Evolutionary conservation across 1,139 yeast genomes (phyloP), one percentile per base, ranked within the genome.

Genomic region (Saccharomyces pastorianus): DNA sequence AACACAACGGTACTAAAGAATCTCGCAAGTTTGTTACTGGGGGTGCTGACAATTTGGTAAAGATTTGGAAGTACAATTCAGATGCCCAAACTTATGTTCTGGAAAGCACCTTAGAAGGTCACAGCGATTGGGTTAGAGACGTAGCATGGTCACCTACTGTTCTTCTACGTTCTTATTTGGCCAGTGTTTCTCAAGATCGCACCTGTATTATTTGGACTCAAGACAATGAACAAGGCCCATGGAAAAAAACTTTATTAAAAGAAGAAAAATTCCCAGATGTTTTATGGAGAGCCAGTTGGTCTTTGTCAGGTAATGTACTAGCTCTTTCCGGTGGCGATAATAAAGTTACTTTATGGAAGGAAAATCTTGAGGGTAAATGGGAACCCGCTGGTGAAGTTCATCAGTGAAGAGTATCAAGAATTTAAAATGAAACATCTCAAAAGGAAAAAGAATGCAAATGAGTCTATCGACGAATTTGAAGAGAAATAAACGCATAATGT

Each of bases 271-370:
- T 93, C 78, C 95, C 96, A 17, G 99, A 93, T 68, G 97, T 91
- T 38, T 89, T 95, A 64, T 95, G 99, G 99, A 85, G 98, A 71
- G 96, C 96, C 55, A 86, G 96, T 61, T 93, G 99, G 99, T 89
- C 97, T 23, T 79, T 90, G 63, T 85, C 96, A 48, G 99, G 99
- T 53, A 93, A 93, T 70, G 85, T 95, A 48, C 80, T 93, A 66
- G 99, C 99, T 4, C 89, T 93, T 48, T 84, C 95, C 53, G 96
- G 98, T 44, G 98, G 98, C 53, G 98, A 93, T 70, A 91, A 91
- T 73, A 89, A 88, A 73, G 93, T 93, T 49, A 89, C 96, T 47
- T 79, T 93, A 70, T 95, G 98, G 98, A 91, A 90, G 75, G 99
- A 95, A 74, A 88, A 86, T 68, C 76, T 91, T 63, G 84, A 84